Base-by-base conservation (phyloP, 2,329 filamentous ascomycete genomes). In the Epichloe scottii region DNA sequence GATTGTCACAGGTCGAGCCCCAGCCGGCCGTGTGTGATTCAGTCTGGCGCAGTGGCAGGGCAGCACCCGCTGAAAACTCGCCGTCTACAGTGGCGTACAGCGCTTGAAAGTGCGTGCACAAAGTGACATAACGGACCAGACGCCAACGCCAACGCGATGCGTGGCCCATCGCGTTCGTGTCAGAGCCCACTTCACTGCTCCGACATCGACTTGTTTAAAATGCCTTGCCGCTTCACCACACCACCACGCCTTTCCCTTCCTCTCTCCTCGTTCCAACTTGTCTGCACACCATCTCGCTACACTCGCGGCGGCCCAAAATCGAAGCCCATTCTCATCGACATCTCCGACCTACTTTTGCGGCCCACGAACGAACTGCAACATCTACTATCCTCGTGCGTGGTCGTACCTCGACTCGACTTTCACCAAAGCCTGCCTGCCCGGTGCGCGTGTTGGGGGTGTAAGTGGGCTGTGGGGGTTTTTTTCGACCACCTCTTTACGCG, bases 121-220 rank as follows among this genome's bases (percentile, higher is more conserved):
- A 41, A 14, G n/a, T n/a, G n/a, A n/a, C n/a, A n/a, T n/a, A 11
- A 23, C 39, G 11, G 50, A 39, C 21, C 45, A 38, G 17, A 46
- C 30, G 34, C 40, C 48, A 50, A 53, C 51, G 51, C 46, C 50
- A 46, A 58, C 56, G 56, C 56, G 53, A 57, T 49, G 53, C 55
- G 56, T 51, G 37, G 4, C 50, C 51, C 38, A 46, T 44, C 55
- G 55, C 55, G 55, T 57, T 53, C 54, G 56, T 57, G 54, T 55
- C 54, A 45, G 43, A 50, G 51, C 48, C 51, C 51, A 50, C 51
- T 53, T 46, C 30, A 15, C 17, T 35, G 43, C 45, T 26, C 17
- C 19, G 34, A 26, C 45, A 19, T 40, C 40, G 26, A 38, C 40
- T 23, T 33, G 17, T 44, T 48, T 43, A 44, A 53, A 53, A 44